These are phyloP conservation scores for Chalara sp. DNA, from an alignment of 2,329 filamentous ascomycete genomes.

Conservation along the genomic window DNA sequence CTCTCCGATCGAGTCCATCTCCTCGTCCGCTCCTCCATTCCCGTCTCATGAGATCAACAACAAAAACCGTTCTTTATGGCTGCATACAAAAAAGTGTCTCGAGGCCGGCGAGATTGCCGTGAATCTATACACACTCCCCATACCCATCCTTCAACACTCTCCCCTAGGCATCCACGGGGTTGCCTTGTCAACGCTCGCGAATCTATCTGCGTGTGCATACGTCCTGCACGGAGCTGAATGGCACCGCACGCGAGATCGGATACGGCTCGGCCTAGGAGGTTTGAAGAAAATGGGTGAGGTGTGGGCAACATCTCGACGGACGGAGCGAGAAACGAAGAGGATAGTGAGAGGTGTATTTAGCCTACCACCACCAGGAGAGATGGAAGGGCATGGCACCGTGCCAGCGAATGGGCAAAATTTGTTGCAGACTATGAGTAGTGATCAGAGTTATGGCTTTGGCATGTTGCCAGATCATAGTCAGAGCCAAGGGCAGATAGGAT, in stretches of 20 bases:
- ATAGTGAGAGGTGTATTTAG: constrained; percentile 16
- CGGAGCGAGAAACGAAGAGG: constrained; percentile 38
- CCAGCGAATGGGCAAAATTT: too few species aligned
- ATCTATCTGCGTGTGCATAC: too few species aligned
- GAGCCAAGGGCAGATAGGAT: too few species aligned
- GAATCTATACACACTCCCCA: not conserved
- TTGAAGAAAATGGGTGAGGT: constrained; percentile 47
- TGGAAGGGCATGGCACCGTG: too few species aligned
- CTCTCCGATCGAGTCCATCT: not conserved
- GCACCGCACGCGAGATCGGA: constrained; percentile 36
- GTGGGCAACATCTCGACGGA: constrained; percentile 49
- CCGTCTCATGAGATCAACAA: not conserved
- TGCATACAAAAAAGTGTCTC: not conserved
- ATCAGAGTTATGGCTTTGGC: too few species aligned
- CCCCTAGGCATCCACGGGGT: not conserved
- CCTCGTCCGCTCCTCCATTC: not conserved
- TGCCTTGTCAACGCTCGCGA: too few species aligned
- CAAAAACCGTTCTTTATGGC: not conserved
- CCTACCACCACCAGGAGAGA: not conserved
- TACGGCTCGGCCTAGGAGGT: constrained; percentile 51
- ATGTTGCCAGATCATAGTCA: too few species aligned
- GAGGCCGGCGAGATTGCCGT: not conserved
- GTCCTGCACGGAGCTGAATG: too few species aligned
- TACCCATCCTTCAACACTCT: not conserved
- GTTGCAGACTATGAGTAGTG: too few species aligned